Evolutionary conservation across 2,329 filamentous ascomycete genomes (phyloP), one percentile per base, ranked within the genome.

Genomic region (Arthrobotrys megalospora): DNA sequence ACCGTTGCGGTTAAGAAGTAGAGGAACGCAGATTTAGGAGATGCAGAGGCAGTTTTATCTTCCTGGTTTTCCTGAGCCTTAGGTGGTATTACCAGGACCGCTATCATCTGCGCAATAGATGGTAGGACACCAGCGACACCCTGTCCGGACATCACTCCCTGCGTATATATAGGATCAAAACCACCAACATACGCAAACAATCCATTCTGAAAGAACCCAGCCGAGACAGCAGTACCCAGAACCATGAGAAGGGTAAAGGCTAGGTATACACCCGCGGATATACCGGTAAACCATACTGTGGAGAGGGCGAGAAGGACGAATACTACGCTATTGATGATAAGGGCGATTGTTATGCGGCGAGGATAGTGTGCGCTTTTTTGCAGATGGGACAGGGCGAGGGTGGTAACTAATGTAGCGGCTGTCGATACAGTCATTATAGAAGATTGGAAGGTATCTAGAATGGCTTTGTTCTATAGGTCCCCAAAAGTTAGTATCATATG

Each of bases 91-190:
- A 90, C 88, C 10, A 97, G 87, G 11, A 97, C 94, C 0, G 93
- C 92, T 52, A 92, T 84, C 81, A 98, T 95, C 84, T 98, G 94
- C 0, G 93, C 93, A 58, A 97, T 87, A 58, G 93, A 91, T 0
- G 96, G 96, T 2, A 98, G 86, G 8, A 99, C 94, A 34, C 96
- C 96, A 0, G 96, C 94, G 3, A 99, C 88, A 36, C 91, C 95
- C 84, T 99, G 96, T 0, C 96, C 96, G 63, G 91, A 91, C 94
- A 99, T 98, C 84, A 98, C 94, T 24, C 92, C 95, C 85, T 98
- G 95, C 69, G 93, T 97, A 84, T 98, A 99, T 84, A 96, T 93
- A 19, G 91, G 89, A 41, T 91, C 93, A 82, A 97, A 98, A 65
- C 93, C 91, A 2, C 92, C 90, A 2, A 93, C 94, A 83, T 94